Percentiles rank a stretch among this genome's conserved stretches.
Conservation (phyloP, 345 rosid genomes). For the Erucastrum elatum region DNA sequence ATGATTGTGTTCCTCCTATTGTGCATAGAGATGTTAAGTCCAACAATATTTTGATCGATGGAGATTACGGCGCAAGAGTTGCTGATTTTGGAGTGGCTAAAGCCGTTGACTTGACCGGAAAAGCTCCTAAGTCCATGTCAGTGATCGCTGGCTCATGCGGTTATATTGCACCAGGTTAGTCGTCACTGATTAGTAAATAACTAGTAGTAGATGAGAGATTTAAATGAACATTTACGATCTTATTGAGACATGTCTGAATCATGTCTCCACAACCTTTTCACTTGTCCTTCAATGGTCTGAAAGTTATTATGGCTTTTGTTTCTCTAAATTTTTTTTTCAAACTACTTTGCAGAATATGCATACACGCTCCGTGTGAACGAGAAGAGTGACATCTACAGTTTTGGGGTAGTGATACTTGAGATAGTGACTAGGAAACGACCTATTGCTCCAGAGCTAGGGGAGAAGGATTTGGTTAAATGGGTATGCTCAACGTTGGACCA, state of each 20-base stretch:
- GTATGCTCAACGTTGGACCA: constrained; percentile 73
- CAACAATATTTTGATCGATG: constrained; percentile 88
- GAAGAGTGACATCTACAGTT: constrained; percentile 98
- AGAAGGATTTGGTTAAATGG: constrained; percentile 95
- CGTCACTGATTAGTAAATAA: neutral
- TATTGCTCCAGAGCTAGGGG: constrained; percentile 78
- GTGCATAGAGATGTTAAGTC: constrained; percentile 98
- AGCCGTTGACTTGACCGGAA: constrained; percentile 68
- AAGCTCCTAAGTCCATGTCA: constrained; percentile 86
- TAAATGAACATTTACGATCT: constrained; percentile 35
- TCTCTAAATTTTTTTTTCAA: neutral
- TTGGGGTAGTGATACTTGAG: constrained; percentile 96
- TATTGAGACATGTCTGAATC: constrained; percentile 29
- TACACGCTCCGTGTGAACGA: constrained; percentile 95
- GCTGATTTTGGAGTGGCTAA: constrained; percentile 99
- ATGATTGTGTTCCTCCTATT: constrained; percentile 90
- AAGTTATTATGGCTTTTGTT: constrained; percentile 15
- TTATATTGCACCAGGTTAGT: constrained; percentile 97
- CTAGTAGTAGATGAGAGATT: constrained; percentile 17
- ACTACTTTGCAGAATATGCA: constrained; percentile 74
- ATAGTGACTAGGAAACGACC: constrained; percentile 84
- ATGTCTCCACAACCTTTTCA: constrained; percentile 34
- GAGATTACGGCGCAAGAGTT: constrained; percentile 81
- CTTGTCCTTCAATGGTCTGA: constrained; percentile 4
- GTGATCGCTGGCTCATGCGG: constrained; percentile 98